Evolutionary conservation across 1,284 basidiomycete genomes (phyloP), one percentile per base, ranked within the genome.

Genomic region (Cutaneotrichosporon mucoides): DNA sequence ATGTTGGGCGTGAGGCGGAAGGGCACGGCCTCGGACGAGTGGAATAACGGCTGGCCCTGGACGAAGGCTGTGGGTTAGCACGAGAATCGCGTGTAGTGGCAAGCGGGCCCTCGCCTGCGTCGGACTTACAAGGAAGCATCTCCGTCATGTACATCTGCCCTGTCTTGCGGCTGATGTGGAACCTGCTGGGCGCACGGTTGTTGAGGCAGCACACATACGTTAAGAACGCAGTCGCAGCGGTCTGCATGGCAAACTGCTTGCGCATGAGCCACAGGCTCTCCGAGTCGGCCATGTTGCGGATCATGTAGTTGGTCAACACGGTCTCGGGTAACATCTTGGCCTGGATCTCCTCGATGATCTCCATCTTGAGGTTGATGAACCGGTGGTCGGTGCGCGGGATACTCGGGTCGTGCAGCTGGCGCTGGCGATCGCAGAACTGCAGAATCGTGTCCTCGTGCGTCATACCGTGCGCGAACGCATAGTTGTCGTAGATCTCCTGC

Each of bases 1-100:
- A 99, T 86, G 76, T 97, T 98, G 3, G 94, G 94, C 10, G 93
- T 97, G 66, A 97, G 85, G 9, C 96, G 88, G 88, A 99, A 99
- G 0, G 96, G 95, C 10, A 97, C 92, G 2, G 87, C 83, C 67
- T 99, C 96, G 64, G 83, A 85, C 2, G 88, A 88, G 36, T 84
- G 83, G 72, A 92, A 88, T 43, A 89, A 78, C 0, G 90, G 89
- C 37, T 81, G 80, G 37, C 82, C 79, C 44, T 77, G 68, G 49
- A 80, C 74, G 57, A 85, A 78, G 8, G 80, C 82, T 83, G 64
- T 15, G 11, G 9, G 62, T 62, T 51, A 60, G 49, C 40, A n/a
- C 16, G n/a, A 24, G 24, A 24, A 24, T 24, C 24, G 24, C 24
- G 24, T 24, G 24, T 24, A 24, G 24, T 24, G 24, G 24, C 24